Conservation (phyloP, 805 yeast species). For the Brettanomyces bruxellensis region DNA sequence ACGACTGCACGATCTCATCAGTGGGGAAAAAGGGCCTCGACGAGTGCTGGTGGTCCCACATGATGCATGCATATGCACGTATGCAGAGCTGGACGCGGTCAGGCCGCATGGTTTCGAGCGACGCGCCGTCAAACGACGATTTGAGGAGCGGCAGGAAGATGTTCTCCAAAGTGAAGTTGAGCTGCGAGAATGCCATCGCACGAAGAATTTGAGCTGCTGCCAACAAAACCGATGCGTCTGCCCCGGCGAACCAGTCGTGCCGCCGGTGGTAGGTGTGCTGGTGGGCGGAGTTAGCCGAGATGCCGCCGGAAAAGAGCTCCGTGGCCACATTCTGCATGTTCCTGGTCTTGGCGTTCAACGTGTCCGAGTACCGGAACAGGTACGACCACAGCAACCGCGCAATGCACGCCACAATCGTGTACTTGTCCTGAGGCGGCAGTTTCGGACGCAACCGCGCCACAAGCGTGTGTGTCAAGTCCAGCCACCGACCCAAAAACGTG, state of each 20-base stretch:
- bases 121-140: slow-evolving; percentile 46
- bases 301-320: slow-evolving; percentile 33
- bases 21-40: slow-evolving; percentile 71
- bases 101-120: slow-evolving; percentile 53
- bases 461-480: slow-evolving; percentile 52
- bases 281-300: not conserved
- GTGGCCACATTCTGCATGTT: slow-evolving; percentile 60
- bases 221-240: slow-evolving; percentile 36
- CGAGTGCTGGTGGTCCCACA: slow-evolving; percentile 49
- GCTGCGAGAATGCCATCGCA: slow-evolving; percentile 68
- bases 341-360: slow-evolving; percentile 78
- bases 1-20: slow-evolving; percentile 32
- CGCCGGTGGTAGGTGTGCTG: not conserved
- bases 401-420: slow-evolving; percentile 52
- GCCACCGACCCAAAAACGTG: slow-evolving; percentile 67
- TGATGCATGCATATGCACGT: slow-evolving; percentile 60
- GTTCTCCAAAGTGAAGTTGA: slow-evolving; percentile 73
- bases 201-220: slow-evolving; percentile 70
- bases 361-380: slow-evolving; percentile 76
- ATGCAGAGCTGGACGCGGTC: slow-evolving; percentile 67
- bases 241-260: not conserved
- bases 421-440: slow-evolving; percentile 35
- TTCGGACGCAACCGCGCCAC: slow-evolving; percentile 60
- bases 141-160: slow-evolving; percentile 63
- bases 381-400: slow-evolving; percentile 86